These are phyloP conservation scores for Diospyros lotus DNA, from an alignment of 148 eudicot genomes.

Conservation along the genomic window DNA sequence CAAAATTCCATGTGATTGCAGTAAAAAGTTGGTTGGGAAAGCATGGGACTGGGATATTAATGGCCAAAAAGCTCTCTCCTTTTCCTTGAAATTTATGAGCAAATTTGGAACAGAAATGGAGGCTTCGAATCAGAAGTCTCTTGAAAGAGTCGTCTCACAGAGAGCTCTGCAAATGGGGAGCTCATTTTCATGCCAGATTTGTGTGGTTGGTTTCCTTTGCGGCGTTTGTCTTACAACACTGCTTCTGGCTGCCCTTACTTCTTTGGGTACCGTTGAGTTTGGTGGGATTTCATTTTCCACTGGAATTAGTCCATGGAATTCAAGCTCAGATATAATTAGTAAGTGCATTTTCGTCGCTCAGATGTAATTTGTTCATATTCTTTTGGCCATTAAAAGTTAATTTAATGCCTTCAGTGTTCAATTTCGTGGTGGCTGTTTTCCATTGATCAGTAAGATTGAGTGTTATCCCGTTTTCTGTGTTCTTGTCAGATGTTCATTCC, in stretches of 20 bases:
- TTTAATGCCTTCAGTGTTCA: too few species aligned
- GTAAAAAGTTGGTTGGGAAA: slow-evolving; percentile 4
- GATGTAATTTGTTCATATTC: too few species aligned
- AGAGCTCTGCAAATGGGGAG: slow-evolving; percentile 73
- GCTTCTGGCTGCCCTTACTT: slow-evolving; percentile 75
- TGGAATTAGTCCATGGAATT: slow-evolving; percentile 40
- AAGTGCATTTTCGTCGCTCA: too few species aligned
- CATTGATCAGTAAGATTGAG: too few species aligned
- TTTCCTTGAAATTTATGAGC: background rate
- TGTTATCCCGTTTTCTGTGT: too few species aligned
- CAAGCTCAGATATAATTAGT: slow-evolving; percentile 27
- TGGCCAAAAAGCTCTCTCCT: background rate
- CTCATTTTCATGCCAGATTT: slow-evolving; percentile 85
- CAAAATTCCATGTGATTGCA: slow-evolving; percentile 10
- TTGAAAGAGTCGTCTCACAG: slow-evolving; percentile 78
- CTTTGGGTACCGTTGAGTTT: slow-evolving; percentile 47
- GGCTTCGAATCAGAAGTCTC: slow-evolving; percentile 39
- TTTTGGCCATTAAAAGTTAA: too few species aligned
- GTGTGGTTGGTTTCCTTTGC: slow-evolving; percentile 82
- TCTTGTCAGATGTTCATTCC: too few species aligned
- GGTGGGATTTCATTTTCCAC: slow-evolving; percentile 39
- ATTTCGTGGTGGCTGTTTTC: too few species aligned
- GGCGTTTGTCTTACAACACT: slow-evolving; percentile 83
- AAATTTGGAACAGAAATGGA: slow-evolving; percentile 40
- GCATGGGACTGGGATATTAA: background rate